Base-by-base conservation (phyloP, 148 eudicot genomes). In the Persicaria maculosa region DNA sequence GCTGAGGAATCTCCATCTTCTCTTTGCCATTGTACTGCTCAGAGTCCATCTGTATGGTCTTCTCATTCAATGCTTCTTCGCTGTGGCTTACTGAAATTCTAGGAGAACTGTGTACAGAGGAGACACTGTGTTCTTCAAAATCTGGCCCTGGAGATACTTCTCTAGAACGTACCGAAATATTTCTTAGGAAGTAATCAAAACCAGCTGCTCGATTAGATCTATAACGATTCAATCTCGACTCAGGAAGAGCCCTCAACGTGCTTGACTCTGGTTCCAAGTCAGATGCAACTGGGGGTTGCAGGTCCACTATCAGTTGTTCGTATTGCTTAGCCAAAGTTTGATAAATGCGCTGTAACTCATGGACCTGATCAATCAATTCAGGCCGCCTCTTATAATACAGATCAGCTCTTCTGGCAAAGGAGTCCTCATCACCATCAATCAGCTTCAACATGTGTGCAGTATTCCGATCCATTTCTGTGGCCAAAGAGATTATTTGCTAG, bases 151-250 rank as follows among this genome's bases (percentile, higher is more conserved):
- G 85, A 6, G 70, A 65, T 65, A 43, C 46, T 43, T 65, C 90
- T 79, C 80, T 88, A 59, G 75, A 73, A n/a, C 85, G 82, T 50
- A 89, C 96, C 15, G 86, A 43, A 40, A 14, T 78, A 81, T 86
- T 88, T 77, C 84, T 85, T 62, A 93, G 93, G 58, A 93, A 93
- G 71, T 85, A 79, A 47, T 91, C 94, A 77, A 93, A 93, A 50
- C 98, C 98, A 80, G 97, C 94, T 57, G 98, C 93, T n/a, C 98
- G 92, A 71, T 86, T 92, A 3, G 90, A 77, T 77, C 82, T 88
- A 54, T 83, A 90, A 16, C 77, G 87, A 71, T 69, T 79, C 9
- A 70, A 53, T 81, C 80, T 80, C 47, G 75, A 84, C 20, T 87
- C 91, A 40, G 85, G 86, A 8, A 88, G 71, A 71, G 88, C 76